phyloP scores from a whole-genome alignment of 2,329 filamentous ascomycete genomes.

The Fulvia fulva region DNA sequence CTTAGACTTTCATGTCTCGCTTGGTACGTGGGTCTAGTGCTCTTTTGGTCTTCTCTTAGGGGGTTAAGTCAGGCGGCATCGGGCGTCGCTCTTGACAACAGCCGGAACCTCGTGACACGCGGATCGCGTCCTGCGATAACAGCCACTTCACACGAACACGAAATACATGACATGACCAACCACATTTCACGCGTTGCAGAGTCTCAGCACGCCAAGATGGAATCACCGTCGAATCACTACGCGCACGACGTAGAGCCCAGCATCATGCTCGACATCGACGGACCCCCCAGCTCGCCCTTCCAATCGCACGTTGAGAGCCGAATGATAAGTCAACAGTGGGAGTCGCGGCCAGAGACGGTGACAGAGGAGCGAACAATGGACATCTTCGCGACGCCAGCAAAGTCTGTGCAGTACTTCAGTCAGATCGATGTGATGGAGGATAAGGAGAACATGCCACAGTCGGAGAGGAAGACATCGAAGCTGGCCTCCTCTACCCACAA shows the following conservation, averaged over 20 bases:
- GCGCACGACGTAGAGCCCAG: conserved; percentile 16
- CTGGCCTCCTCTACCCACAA: conserved; percentile 24
- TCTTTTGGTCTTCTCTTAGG: too few relatives aligned
- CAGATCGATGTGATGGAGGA: conserved; percentile 21
- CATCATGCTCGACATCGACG: conserved; percentile 33
- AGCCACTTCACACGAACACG: background rate
- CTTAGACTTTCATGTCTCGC: too few relatives aligned
- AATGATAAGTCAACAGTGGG: conserved; percentile 30
- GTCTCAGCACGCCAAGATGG: conserved; percentile 12
- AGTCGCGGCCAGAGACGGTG: conserved; percentile 14
- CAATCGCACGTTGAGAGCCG: conserved; percentile 41
- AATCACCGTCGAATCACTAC: conserved; percentile 16
- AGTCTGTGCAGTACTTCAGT: conserved; percentile 2
- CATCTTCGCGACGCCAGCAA: conserved; percentile 18
- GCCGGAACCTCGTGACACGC: background rate
- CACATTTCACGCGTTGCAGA: background rate
- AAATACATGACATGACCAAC: background rate
- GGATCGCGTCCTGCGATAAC: background rate
- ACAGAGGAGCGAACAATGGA: conserved; percentile 19
- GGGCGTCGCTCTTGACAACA: background rate
- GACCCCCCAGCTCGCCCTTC: conserved; percentile 47
- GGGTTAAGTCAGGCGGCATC: too few relatives aligned
- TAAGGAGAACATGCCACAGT: conserved; percentile 31
- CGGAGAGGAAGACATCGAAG: conserved; percentile 19
- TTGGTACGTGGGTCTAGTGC: too few relatives aligned